Evolutionary conservation across 176 grass and related monocot genomes (phyloP), one percentile per base, ranked within the genome.

Genomic region (Poa annua): DNA sequence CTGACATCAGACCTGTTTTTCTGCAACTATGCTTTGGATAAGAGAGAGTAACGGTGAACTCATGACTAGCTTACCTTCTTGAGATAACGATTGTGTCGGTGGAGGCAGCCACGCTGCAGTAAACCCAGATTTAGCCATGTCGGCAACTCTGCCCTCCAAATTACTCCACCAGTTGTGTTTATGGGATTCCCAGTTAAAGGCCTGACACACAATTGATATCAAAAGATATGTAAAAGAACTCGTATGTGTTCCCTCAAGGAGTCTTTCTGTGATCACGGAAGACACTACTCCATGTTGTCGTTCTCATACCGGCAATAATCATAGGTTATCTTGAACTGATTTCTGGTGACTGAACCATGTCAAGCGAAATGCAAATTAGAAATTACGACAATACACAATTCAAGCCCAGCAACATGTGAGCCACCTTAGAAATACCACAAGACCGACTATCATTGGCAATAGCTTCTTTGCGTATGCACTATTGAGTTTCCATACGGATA

Each of bases 111-210:
- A 96, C 42, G 63, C 85, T 62, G 96, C 92, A 0, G 93, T 99
- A 88, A 96, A 99, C 16, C 96, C 96, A 70, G 87, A 93, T 87
- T 96, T 75, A 34, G 89, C 80, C 38, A 99, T 61, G 80, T 96
- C 87, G 25, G 44, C 60, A 35, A 99, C 80, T 88, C 95, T 96
- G 21, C 88, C 87, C 44, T 82, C 85, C 84, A 99, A 88, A 85
- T 78, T 91, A 42, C 76, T 78, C 96, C 96, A 99, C 93, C 96
- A 94, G n/a, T 86, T 86, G 49, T 81, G 76, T 57, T 99, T 99
- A 81, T 96, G 85, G 36, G 96, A 99, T 63, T 99, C 96, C 96
- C 96, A 99, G 75, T 99, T 95, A 81, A 94, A 99, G 89, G 92
- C 89, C 96, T 94, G 19, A 8, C 1, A 79, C 13, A 85, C 26